Evolutionary conservation across 345 rosid species (phyloP), one percentile per base, ranked within the genome.

Genomic region (Melastoma malabathricum): DNA sequence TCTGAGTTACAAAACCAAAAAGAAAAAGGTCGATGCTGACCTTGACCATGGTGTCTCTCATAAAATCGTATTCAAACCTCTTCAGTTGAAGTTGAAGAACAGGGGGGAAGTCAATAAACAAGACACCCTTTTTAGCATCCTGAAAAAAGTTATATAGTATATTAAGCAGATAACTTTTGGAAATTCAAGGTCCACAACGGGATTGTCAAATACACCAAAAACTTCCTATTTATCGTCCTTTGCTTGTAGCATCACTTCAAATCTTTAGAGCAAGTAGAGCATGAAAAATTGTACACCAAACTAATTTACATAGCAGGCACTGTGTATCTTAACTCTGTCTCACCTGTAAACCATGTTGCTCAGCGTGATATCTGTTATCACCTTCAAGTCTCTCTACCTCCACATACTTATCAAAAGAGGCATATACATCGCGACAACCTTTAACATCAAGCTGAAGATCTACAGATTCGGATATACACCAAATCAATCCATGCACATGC

Each of bases 401-500:
- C 18, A 83, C 86, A 55, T 83, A 83, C 62, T 80, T 80, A 65
- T 83, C 92, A 73, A 83, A 80, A 55, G 92, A 83, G 43, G 84
- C 82, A 69, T 83, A 83, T 50, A 83, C 82, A 73, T 83, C 86
- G 27, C 71, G 75, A 59, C 86, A 83, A 23, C 92, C 92, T 77
- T 83, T 83, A 54, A 83, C 92, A 66, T 83, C 92, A 64, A 83
- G 92, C 78, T 83, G 92, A 54, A 83, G 84, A 73, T 83, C 92
- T 83, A 65, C 52, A 41, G 13, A 18, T 17, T 16, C 46, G 51
- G 5, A 51, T 18, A 22, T 59, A 69, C 77, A 76, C 58, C 66
- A 72, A 59, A 66, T 68, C 14, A 76, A 68, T 29, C 68, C 72
- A 52, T n/a, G 25, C 4, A 34, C 18, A 52, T 15, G 15, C 25